phyloP scores from a whole-genome alignment of 176 grass and related monocot species.

The Canna indica region DNA sequence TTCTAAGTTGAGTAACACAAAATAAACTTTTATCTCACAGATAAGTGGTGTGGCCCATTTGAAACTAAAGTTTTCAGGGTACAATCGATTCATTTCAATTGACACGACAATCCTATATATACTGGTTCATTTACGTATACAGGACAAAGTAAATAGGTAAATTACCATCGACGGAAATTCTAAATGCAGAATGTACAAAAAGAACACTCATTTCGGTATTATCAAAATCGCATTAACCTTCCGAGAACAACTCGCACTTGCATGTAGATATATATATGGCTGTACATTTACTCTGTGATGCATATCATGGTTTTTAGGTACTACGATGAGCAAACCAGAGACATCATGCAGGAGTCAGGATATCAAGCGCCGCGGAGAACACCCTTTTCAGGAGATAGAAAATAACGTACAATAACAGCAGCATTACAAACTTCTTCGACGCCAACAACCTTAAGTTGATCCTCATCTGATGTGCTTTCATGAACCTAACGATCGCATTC shows the following conservation, averaged over 20 bases:
- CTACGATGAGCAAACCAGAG: neutral
- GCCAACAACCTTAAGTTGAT: conserved; percentile 73
- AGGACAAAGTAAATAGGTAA: too few species aligned
- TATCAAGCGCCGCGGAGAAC: conserved; percentile 2
- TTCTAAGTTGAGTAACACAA: too few species aligned
- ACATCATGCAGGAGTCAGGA: conserved; percentile 11
- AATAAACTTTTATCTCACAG: too few species aligned
- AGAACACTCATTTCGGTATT: too few species aligned
- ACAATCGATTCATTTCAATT: too few species aligned
- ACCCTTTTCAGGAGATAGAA: conserved; percentile 26
- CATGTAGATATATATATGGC: neutral
- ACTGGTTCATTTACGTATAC: too few species aligned
- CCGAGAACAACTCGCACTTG: neutral
- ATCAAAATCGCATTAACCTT: too few species aligned
- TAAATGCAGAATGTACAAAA: too few species aligned
- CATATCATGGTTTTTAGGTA: neutral
- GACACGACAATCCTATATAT: too few species aligned
- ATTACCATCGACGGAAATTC: too few species aligned
- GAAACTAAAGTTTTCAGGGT: too few species aligned
- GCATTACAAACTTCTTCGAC: conserved; percentile 44
- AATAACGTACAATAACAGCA: conserved; percentile 23
- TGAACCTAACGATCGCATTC: conserved; percentile 39
- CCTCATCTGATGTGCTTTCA: conserved; percentile 47
- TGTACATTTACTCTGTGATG: neutral
- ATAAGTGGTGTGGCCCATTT: too few species aligned